phyloP scores from a whole-genome alignment of 2,329 filamentous ascomycete species.

The Lecanicillium sp. region DNA sequence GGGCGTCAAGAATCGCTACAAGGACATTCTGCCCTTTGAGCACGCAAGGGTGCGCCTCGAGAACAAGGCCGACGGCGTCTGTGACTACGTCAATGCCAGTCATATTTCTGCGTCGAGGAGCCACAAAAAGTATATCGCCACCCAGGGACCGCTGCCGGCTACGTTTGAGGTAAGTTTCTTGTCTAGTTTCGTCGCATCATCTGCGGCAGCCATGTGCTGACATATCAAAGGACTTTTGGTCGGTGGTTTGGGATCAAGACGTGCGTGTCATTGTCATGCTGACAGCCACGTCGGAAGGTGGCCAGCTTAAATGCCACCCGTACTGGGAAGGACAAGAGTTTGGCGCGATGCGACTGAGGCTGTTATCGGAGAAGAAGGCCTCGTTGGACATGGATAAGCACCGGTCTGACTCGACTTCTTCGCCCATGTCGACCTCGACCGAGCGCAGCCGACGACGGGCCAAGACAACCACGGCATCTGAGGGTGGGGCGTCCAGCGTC shows the following conservation, averaged over 20 bases:
- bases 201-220: no score
- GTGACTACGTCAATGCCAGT: constrained; percentile 95
- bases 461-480: constrained; percentile 42
- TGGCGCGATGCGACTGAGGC: constrained; percentile 66
- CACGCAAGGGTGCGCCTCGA: constrained; percentile 80
- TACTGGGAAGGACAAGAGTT: constrained; percentile 83
- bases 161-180: no score
- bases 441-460: constrained; percentile 44
- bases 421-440: constrained; percentile 14
- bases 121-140: constrained; percentile 90
- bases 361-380: constrained; percentile 74
- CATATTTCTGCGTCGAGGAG: constrained; percentile 72
- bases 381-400: constrained; percentile 62
- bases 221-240: constrained; percentile 99
- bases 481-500: constrained; percentile 21
- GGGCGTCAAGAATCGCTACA: constrained; percentile 92
- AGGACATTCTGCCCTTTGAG: constrained; percentile 95
- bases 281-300: constrained; percentile 87
- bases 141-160: constrained; percentile 84
- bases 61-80: constrained; percentile 56
- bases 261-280: constrained; percentile 93
- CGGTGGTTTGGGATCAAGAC: constrained; percentile 93
- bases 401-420: constrained; percentile 28
- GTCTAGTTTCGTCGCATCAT: no score
- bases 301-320: constrained; percentile 88